Conservation (phyloP, 352 stramenopile species). For the Globisporangium emineosum region DNA sequence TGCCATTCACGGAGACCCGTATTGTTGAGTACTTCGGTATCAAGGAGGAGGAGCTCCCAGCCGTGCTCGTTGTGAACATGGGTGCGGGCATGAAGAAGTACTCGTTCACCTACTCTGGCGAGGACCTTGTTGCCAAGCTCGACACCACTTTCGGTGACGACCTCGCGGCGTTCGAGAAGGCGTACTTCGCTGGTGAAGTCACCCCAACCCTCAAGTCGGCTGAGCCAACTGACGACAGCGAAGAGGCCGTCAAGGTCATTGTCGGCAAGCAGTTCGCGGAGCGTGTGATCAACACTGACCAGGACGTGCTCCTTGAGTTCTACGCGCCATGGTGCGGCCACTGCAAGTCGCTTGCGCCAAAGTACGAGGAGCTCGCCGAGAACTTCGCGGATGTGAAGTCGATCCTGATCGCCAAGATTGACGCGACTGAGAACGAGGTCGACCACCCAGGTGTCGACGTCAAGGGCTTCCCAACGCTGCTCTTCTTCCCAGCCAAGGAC, state of each 20-base stretch:
- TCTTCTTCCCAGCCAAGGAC: conserved; percentile 92
- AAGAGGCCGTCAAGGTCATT: conserved; percentile 90
- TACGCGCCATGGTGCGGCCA: conserved; percentile 80
- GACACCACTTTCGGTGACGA: conserved; percentile 39
- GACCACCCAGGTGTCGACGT: conserved; percentile 89
- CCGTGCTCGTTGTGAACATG: conserved; percentile 91
- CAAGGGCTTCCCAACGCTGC: conserved; percentile 92
- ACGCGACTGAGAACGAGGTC: conserved; percentile 94
- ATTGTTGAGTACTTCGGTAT: conserved; percentile 94
- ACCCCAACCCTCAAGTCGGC: conserved; percentile 92
- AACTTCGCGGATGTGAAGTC: conserved; percentile 87
- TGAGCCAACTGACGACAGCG: conserved; percentile 82
- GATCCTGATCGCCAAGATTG: conserved; percentile 95
- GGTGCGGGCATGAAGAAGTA: conserved; percentile 92
- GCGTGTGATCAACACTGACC: conserved; percentile 84
- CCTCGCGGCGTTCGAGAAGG: conserved; percentile 72
- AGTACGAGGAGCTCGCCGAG: conserved; percentile 90
- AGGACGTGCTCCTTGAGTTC: conserved; percentile 86
- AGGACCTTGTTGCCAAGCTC: conserved; percentile 74
- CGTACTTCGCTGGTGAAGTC: conserved; percentile 85
- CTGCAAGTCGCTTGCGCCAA: conserved; percentile 86
- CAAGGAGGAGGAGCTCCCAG: conserved; percentile 81
- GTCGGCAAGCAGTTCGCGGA: conserved; percentile 91
- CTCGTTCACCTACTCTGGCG: conserved; percentile 68
- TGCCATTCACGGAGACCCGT: conserved; percentile 84